Evolutionary conservation across 495 filamentous ascomycete species (phyloP).

Genomic region (Apodospora peruviana): DNA sequence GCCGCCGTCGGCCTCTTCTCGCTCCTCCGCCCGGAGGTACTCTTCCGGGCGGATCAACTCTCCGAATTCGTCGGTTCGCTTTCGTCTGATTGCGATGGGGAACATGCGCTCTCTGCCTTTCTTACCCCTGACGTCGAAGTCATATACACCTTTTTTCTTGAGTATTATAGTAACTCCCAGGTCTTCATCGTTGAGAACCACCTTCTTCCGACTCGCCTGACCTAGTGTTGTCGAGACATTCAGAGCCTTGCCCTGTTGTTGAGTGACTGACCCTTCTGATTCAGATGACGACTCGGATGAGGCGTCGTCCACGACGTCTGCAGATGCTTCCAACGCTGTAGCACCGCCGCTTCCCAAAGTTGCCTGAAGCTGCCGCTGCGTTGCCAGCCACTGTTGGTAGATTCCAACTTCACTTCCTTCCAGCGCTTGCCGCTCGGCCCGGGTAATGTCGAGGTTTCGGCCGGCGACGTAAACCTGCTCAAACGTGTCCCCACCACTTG

Average conservation of each 20-base stretch:
- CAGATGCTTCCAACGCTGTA: constrained; percentile 59
- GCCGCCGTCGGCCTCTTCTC: constrained; percentile 70
- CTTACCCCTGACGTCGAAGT: constrained; percentile 89
- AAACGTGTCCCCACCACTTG: constrained; percentile 51
- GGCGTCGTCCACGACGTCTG: constrained; percentile 77
- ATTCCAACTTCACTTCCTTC: constrained; percentile 66
- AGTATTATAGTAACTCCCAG: constrained; percentile 86
- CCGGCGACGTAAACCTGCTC: constrained; percentile 63
- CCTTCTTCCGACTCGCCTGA: constrained; percentile 74
- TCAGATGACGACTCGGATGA: constrained; percentile 73
- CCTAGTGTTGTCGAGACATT: constrained; percentile 80
- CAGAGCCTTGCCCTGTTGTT: constrained; percentile 86
- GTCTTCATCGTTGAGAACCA: constrained; percentile 76
- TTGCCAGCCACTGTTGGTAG: constrained; percentile 88
- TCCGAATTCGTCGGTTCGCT: constrained; percentile 84
- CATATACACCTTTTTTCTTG: constrained; percentile 79
- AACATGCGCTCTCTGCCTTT: constrained; percentile 93
- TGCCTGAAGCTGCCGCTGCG: constrained; percentile 70
- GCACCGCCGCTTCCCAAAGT: constrained; percentile 63
- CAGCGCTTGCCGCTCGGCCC: constrained; percentile 57
- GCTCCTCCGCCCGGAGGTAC: constrained; percentile 87
- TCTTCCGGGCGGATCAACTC: constrained; percentile 91
- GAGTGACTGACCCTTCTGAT: constrained; percentile 82
- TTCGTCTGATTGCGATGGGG: constrained; percentile 73
- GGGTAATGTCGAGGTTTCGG: constrained; percentile 52